Conservation (phyloP, 179 eudicot species). For the Sideroxylon spinosum region DNA sequence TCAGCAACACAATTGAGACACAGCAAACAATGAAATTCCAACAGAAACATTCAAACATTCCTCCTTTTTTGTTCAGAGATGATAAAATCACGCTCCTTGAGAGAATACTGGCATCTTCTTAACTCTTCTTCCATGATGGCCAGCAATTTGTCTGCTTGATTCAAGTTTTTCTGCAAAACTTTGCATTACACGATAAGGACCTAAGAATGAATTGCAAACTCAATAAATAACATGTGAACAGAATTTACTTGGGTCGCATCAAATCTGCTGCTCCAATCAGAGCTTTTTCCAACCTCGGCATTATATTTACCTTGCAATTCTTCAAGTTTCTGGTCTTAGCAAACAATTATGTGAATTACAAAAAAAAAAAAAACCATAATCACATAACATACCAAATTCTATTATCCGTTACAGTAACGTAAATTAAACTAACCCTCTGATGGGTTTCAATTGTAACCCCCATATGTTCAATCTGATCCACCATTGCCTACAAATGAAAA, state of each 20-base stretch:
- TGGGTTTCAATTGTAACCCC: conserved; percentile 64
- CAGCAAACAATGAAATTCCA: not conserved
- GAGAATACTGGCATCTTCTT: conserved; percentile 56
- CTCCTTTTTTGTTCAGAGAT: conserved; percentile 91
- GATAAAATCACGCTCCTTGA: conserved; percentile 74
- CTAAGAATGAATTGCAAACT: not conserved
- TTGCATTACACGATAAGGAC: conserved; percentile 16
- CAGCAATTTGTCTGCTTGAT: conserved; percentile 53
- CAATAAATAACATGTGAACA: not conserved
- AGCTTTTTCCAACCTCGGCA: conserved; percentile 54
- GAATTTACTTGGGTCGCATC: conserved; percentile 71
- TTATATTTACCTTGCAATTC: conserved; percentile 65
- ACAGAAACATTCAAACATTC: conserved; percentile 27
- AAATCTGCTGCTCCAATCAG: conserved; percentile 55
- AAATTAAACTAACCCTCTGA: conserved; percentile 57
- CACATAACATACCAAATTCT: not conserved
- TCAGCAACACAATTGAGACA: conserved; percentile 1
- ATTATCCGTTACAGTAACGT: not conserved
- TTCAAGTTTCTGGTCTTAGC: conserved; percentile 70
- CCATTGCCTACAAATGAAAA: conserved; percentile 61
- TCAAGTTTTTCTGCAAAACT: conserved; percentile 60
- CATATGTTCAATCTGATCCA: conserved; percentile 88
- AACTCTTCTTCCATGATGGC: conserved; percentile 71
- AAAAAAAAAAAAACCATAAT: not conserved
- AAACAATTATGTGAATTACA: conserved; percentile 5